Base-by-base conservation (phyloP, 169 alveolate species). In the Pseudocohnilembus persalinus region DNA sequence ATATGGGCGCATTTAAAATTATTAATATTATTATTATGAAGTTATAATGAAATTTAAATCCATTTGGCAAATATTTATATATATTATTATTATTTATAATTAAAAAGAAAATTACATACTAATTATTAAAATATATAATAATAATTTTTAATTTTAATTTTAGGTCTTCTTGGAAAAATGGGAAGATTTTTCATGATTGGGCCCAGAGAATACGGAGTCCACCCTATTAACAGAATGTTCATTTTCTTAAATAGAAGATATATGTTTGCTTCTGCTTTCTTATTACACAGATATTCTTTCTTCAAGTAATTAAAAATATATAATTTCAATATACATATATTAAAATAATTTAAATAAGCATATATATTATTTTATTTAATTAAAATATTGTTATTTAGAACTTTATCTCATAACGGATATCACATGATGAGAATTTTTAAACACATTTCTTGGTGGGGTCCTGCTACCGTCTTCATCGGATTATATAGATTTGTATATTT, bases 181-280 rank as follows among this genome's bases (percentile, higher is more conserved):
- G 90, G 90, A 68, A 79, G 87, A 79, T 86, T 86, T 79, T 86
- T 86, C 72, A 35, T 82, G 0, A 86, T 86, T 86, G 90, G 90
- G 24, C 90, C 90, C 63, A 86, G 90, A 86, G 90, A 86, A 75
- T 86, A 75, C 29, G 90, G 90, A 73, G 77, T 29, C 68, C 90
- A 86, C 75, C 90, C 90, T 16, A 73, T 81, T 29, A 86, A 86
- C 83, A 31, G 78, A 75, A 76, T 76, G 84, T 86, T 86, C 80
- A 76, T 81, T 31, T 86, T 75, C 65, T 49, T 81, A 33, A 86
- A 86, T 65, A 86, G 90, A 86, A 86, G 83, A 81, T 81, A 78
- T 30, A 33, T 86, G 76, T 76, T 34, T 49, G 77, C 76, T 49
- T 49, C 77, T 63, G 90, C 81, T 29, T 49, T 86, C 16, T 68